phyloP scores from a whole-genome alignment of 2,329 filamentous ascomycete genomes.

The Huntiella bhutanensis region DNA sequence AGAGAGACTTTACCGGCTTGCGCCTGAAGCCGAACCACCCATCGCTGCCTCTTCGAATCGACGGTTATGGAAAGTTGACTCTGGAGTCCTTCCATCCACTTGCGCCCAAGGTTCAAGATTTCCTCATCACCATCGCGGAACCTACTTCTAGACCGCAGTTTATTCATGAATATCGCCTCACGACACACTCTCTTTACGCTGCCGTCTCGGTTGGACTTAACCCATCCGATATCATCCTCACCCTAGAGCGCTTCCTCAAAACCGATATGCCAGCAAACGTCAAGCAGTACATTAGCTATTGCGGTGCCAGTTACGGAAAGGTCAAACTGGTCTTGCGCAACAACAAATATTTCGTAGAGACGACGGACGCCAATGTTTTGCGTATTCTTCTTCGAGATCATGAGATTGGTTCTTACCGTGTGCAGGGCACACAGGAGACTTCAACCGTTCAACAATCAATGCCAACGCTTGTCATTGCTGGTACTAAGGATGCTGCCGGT shows the following conservation, averaged over 20 bases:
- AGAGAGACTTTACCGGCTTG: slow-evolving; percentile 60
- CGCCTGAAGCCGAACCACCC: slow-evolving; percentile 73
- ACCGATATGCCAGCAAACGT: slow-evolving; percentile 70
- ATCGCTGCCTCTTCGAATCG: slow-evolving; percentile 84
- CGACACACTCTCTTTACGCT: slow-evolving; percentile 82
- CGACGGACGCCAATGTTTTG: slow-evolving; percentile 67
- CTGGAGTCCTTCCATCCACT: slow-evolving; percentile 86
- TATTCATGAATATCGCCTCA: slow-evolving; percentile 85
- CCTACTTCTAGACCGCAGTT: slow-evolving; percentile 76
- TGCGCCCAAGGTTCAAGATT: slow-evolving; percentile 75
- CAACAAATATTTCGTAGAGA: slow-evolving; percentile 88
- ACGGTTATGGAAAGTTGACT: slow-evolving; percentile 70
- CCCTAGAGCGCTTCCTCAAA: slow-evolving; percentile 75
- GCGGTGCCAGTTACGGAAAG: slow-evolving; percentile 83
- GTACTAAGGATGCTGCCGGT: slow-evolving; percentile 81
- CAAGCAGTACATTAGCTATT: slow-evolving; percentile 55
- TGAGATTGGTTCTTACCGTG: slow-evolving; percentile 59
- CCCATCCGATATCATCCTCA: slow-evolving; percentile 74
- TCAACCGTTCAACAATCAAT: slow-evolving; percentile 72
- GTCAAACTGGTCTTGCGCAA: slow-evolving; percentile 89
- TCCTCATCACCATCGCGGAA: slow-evolving; percentile 89
- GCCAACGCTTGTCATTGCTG: slow-evolving; percentile 75
- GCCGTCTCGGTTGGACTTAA: slow-evolving; percentile 88
- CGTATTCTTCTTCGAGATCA: slow-evolving; percentile 73
- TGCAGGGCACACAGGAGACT: slow-evolving; percentile 52